Percentiles rank a stretch among this genome's conserved stretches.
These are phyloP conservation scores for Nymphaea colorata DNA, from an alignment of 164 flowering plant species.

Conservation along the genomic window DNA sequence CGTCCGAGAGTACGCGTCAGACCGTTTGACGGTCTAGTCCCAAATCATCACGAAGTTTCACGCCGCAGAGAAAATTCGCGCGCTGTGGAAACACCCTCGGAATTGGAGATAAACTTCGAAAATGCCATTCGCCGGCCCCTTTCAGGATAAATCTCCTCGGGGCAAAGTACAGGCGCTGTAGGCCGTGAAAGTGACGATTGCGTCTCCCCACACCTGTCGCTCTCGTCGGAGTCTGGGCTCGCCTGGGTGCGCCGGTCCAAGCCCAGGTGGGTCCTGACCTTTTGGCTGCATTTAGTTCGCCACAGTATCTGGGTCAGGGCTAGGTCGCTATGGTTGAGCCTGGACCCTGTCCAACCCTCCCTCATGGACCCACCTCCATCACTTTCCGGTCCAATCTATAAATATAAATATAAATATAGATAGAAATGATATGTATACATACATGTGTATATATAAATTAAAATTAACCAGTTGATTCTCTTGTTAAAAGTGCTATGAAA, in stretches of 20 bases:
- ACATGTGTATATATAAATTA: too few relatives aligned
- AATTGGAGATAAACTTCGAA: too few relatives aligned
- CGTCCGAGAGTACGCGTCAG: too few relatives aligned
- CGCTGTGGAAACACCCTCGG: too few relatives aligned
- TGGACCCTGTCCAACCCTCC: too few relatives aligned
- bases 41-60: too few relatives aligned
- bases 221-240: neutral
- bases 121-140: neutral
- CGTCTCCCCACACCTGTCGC: neutral
- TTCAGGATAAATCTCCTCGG: neutral
- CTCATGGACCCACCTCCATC: neutral
- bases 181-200: neutral
- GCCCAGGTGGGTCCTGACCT: neutral
- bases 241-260: neutral
- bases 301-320: neutral
- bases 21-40: too few relatives aligned
- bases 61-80: too few relatives aligned
- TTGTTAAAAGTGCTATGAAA: too few relatives aligned
- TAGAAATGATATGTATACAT: neutral
- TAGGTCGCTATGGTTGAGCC: neutral
- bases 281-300: neutral
- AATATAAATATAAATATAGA: neutral
- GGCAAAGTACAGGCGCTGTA: neutral
- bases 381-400: neutral
- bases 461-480: too few relatives aligned